Evolutionary conservation across 2,329 filamentous ascomycete genomes (phyloP).

Genomic region (Fusarium metavorans): DNA sequence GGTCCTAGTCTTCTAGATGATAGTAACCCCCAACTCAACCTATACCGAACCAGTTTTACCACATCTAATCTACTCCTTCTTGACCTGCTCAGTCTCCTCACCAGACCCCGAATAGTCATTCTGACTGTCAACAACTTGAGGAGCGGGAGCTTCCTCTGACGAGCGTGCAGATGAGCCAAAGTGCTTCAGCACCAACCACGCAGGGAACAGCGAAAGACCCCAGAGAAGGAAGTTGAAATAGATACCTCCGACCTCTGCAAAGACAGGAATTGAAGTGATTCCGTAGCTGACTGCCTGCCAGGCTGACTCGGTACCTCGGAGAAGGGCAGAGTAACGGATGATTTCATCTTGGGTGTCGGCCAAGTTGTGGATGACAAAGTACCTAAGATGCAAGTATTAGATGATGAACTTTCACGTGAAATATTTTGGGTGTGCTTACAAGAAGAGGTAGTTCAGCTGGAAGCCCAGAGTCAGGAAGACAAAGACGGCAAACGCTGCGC

Average conservation of each 20-base stretch:
- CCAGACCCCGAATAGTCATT: conserved; percentile 32
- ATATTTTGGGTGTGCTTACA: conserved; percentile 56
- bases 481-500: conserved; percentile 74
- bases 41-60: not conserved
- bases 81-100: conserved; percentile 34
- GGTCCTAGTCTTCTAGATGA: no score
- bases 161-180: conserved; percentile 29
- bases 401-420: fast-evolving
- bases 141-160: conserved; percentile 7
- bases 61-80: conserved; percentile 14
- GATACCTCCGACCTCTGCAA: conserved; percentile 73
- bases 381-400: conserved; percentile 54
- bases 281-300: conserved; percentile 81
- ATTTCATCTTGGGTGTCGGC: conserved; percentile 72
- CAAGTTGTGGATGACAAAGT: conserved; percentile 77
- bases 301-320: conserved; percentile 78
- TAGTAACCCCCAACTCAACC: no score
- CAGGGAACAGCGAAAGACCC: conserved; percentile 72
- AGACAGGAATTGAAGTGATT: conserved; percentile 69
- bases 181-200: conserved; percentile 73
- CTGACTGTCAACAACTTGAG: conserved; percentile 20
- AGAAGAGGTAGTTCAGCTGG: conserved; percentile 79
- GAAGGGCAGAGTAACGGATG: conserved; percentile 74
- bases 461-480: conserved; percentile 76
- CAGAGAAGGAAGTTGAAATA: conserved; percentile 80